Base-by-base conservation (phyloP, 2,329 filamentous ascomycete genomes). In the Alternaria sp. region DNA sequence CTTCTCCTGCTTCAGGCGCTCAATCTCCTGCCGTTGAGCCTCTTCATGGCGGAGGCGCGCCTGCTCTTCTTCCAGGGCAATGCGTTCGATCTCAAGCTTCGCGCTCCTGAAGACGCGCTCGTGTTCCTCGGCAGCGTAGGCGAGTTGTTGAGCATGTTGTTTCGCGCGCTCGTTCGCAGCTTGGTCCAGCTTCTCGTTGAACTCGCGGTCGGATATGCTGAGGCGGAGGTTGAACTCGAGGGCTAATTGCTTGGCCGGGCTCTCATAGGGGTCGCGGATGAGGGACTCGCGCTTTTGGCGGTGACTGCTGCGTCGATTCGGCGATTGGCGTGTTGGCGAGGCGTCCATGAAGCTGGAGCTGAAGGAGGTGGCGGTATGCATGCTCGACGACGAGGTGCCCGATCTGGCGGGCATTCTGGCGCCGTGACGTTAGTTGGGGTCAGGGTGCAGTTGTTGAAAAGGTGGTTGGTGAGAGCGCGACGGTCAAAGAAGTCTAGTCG, bases 111-210 rank as follows among this genome's bases (percentile, higher is more conserved):
- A 85, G 11, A 95, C 86, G 26, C 87, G 85, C 40, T 91, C 87
- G 76, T 93, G 91, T 72, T 90, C 87, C 13, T 84, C 83, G 52
- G 88, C 87, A 5, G 90, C 90, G 50, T 86, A 86, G 49, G 86
- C 87, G 15, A 95, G 85, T 13, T 90, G 90, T 69, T 89, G 86
- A 61, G 86, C 85, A 74, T 93, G 90, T 59, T 83, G 84, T 53
- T 86, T 82, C 73, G 90, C 89, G 32, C 86, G 87, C 66, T 91
- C 89, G 36, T 87, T 85, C 30, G 87, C 84, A 55, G 88, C 86
- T 44, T 83, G 83, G 62, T 93, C 89, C 26, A 92, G 85, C 23
- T 83, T 85, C 21, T 88, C 85, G 45, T 88, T 83, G 63, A 87
- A 87, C 9, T 80, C 74, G 3, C 77, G 77, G 53, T 84, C 81